Base-by-base conservation (phyloP, 768 basidiomycete species). In the Pulveroboletus ravenelii region DNA sequence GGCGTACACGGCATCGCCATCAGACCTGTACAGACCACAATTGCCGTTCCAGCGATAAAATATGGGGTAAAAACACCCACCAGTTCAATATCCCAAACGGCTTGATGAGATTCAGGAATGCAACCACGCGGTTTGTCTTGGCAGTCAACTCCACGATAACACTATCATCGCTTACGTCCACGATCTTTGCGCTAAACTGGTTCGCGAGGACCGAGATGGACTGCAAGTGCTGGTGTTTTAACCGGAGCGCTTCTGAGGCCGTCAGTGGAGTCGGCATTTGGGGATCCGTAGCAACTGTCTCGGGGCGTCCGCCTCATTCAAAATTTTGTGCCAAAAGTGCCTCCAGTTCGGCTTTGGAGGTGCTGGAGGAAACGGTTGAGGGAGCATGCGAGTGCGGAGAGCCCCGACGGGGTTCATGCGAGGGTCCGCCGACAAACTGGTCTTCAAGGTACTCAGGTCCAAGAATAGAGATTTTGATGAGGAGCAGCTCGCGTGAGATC, bases 1-100 rank as follows among this genome's bases (percentile, higher is more conserved):
- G 95, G 94, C 6, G 96, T 96, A 53, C 96, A 82, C 5, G 96
- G 96, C 89, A 99, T 96, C 6, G 90, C 94, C 95, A 99, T 99
- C 35, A 90, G 72, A 64, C 94, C 94, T 95, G 54, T 6, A 31
- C 30, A 25, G 27, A 32, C 34, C 14, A 35, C 2, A 14, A 2
- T 8, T 0, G 13, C 51, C 30, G 15, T 31, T n/a, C 39, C 42
- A n/a, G 10, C 18, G 14, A 14, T 31, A 25, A 36, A 34, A 17
- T 3, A 3, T 17, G 27, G 25, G 5, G 15, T 1, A 15, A 47
- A 32, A 47, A 29, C 10, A 74, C 81, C 51, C 54, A 94, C 94
- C 95, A 31, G 93, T 93, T 48, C 47, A 99, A 78, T 47, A 99
- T 82, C 34, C 96, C 96, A 59, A 94, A 99, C 9, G 95, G 94